A percentile compares a stretch with the other conserved stretches of the same genome.
phyloP scores from a whole-genome alignment of 352 stramenopile genomes.

The Blastocystis sp. region DNA sequence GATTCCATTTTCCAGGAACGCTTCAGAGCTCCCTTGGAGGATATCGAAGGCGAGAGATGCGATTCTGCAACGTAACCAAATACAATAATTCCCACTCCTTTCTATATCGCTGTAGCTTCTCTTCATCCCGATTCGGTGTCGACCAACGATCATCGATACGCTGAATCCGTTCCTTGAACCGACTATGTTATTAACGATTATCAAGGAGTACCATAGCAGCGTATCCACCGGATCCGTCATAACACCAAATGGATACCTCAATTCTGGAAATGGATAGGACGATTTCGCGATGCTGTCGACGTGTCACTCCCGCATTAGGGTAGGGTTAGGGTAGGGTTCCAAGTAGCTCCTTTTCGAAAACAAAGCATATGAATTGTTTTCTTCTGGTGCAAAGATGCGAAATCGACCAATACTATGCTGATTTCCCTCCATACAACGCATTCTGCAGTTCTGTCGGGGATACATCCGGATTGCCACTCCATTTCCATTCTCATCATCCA shows the following conservation, averaged over 20 bases:
- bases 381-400: too few relatives aligned
- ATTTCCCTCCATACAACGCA: too few relatives aligned
- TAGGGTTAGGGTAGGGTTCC: too few relatives aligned
- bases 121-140: neutral
- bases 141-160: neutral
- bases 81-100: neutral
- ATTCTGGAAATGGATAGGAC: too few relatives aligned
- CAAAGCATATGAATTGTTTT: too few relatives aligned
- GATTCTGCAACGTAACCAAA: neutral
- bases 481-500: too few relatives aligned
- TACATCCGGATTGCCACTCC: too few relatives aligned
- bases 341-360: too few relatives aligned
- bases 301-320: too few relatives aligned
- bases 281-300: too few relatives aligned
- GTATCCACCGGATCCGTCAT: neutral
- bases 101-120: neutral
- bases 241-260: neutral
- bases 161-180: neutral
- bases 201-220: neutral
- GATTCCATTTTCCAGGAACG: neutral
- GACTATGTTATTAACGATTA: neutral
- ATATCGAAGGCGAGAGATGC: neutral
- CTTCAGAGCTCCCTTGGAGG: neutral
- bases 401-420: too few relatives aligned
- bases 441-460: too few relatives aligned